Base-by-base conservation (phyloP, 306 rosid species). In the Fragaria ananassa region DNA sequence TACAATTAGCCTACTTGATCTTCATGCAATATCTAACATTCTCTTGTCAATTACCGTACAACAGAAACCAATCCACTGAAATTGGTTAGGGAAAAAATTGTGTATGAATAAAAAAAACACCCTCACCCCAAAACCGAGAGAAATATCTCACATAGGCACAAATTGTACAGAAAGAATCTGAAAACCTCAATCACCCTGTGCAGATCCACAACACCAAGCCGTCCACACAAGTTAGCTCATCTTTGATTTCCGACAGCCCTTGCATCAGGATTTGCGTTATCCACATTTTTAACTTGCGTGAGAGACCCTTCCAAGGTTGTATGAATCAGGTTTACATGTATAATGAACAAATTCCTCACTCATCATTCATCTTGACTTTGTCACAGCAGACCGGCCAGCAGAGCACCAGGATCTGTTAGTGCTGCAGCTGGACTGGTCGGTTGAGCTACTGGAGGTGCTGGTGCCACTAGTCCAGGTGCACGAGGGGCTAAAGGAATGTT, bases 351-450 rank as follows among this genome's bases (percentile, higher is more conserved):
- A 88, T 81, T 79, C 70, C 67, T 71, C 83, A 51, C 41, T 78
- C 68, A 66, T 73, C 53, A 74, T 74, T 76, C 62, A 51, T 74
- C 68, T 82, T 81, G 27, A 62, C 29, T 68, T 60, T 77, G 75
- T 93, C 90, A 96, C 85, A 96, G 86, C 80, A 96, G 87, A 74
- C 98, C 98, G 15, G 99, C 99, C 77, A 96, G 89, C 89, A 88
- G 72, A n/a, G 99, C 98, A 77, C 99, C 99, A 0, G 99, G 99
- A 77, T 93, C 99, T 1, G 85, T 82, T 77, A 79, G 63, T 79
- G 92, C 86, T 37, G 88, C 76, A 0, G 88, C 86, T 17, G 88
- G 50, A 80, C 80, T 79, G 37, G 79, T 44, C 15, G 88, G 90
- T 78, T 88, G 97, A 64, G 75, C 87, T 71, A 73, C 83, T 3